Conservation (phyloP, 352 stramenopile genomes). For the Aphanomyces astaci region DNA sequence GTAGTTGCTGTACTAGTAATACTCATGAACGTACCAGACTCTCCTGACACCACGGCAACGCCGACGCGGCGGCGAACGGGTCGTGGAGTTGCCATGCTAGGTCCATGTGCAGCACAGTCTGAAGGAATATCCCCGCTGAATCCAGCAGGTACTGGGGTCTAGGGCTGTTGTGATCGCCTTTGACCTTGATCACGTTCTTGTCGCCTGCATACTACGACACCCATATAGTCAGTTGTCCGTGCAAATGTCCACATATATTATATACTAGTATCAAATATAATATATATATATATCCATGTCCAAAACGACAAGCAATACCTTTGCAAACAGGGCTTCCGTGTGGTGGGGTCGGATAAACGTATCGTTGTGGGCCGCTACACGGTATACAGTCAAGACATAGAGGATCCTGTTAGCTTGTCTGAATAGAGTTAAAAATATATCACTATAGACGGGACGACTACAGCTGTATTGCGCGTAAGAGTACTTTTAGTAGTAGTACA, state of each 20-base stretch:
- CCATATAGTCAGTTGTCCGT: conserved; percentile 49
- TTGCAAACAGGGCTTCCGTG: conserved; percentile 62
- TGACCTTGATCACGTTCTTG: conserved; percentile 97
- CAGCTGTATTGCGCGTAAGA: no score
- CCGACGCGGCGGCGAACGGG: conserved; percentile 25
- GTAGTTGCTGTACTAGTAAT: no score
- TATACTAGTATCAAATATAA: no score
- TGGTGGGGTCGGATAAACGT: conserved; percentile 91
- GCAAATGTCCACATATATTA: no score
- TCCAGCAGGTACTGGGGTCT: conserved; percentile 94
- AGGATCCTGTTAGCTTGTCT: no score
- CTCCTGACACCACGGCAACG: conserved; percentile 26
- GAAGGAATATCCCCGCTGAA: conserved; percentile 94
- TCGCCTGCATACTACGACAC: conserved; percentile 91
- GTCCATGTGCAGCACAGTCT: conserved; percentile 84
- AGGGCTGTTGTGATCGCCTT: conserved; percentile 96
- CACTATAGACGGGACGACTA: no score
- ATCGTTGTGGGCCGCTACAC: conserved; percentile 89
- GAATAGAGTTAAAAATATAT: no score
- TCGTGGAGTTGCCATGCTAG: conserved; percentile 31
- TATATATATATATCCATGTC: no score
- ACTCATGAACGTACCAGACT: no score
- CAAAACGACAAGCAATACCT: no score
- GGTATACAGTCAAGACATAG: no score
- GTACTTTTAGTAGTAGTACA: no score